These are phyloP conservation scores for Jackrogersella minutella DNA, from an alignment of 495 filamentous ascomycete genomes.

Conservation along the genomic window DNA sequence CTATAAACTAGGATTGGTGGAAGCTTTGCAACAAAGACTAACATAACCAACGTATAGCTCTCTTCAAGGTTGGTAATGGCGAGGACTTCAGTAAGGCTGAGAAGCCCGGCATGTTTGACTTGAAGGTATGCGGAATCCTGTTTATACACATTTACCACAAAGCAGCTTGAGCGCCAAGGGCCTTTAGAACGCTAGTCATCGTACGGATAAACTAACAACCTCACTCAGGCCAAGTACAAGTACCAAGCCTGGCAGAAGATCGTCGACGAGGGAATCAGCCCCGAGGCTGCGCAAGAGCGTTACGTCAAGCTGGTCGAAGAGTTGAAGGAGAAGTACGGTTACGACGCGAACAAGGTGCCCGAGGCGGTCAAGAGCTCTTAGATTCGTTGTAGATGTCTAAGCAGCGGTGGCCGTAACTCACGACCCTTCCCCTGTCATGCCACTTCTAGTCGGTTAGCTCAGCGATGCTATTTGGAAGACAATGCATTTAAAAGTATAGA, in stretches of 20 bases:
- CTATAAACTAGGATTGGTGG: not conserved
- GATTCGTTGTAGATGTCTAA: not conserved
- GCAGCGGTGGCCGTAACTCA: not conserved
- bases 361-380: slow-evolving; percentile 57
- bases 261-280: slow-evolving; percentile 63
- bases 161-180: too few relatives aligned
- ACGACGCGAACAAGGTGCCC: slow-evolving; percentile 61
- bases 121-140: slow-evolving; percentile 59
- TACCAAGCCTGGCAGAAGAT: slow-evolving; percentile 74
- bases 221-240: slow-evolving; percentile 76
- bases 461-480: slow-evolving; percentile 19
- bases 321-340: slow-evolving; percentile 74
- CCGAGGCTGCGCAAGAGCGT: slow-evolving; percentile 71
- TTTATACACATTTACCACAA: not conserved
- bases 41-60: slow-evolving; percentile 44
- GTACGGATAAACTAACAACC: not conserved
- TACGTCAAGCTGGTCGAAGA: slow-evolving; percentile 77
- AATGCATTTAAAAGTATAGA: not conserved
- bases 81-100: slow-evolving; percentile 57
- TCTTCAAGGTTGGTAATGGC: slow-evolving; percentile 61
- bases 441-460: not conserved
- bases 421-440: not conserved
- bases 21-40: not conserved
- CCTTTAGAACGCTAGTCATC: too few relatives aligned
- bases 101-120: slow-evolving; percentile 59